These are phyloP conservation scores for Graphilbum sp. DNA, from an alignment of 2,329 filamentous ascomycete species.

Conservation along the genomic window DNA sequence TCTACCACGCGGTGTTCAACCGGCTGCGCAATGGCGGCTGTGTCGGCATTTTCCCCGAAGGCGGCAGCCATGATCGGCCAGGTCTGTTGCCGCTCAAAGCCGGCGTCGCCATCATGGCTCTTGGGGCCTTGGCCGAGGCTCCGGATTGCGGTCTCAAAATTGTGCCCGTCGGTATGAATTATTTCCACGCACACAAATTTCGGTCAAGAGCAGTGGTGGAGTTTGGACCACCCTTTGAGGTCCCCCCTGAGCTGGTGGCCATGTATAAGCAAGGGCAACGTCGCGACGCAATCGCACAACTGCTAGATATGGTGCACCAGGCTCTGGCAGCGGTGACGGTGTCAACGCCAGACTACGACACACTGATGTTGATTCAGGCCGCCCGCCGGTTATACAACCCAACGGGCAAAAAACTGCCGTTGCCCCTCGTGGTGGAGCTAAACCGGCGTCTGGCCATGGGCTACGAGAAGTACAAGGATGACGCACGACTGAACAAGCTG, in stretches of 20 bases:
- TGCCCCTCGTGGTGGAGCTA: slow-evolving; percentile 85
- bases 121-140: slow-evolving; percentile 72
- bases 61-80: slow-evolving; percentile 86
- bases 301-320: slow-evolving; percentile 77
- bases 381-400: slow-evolving; percentile 87
- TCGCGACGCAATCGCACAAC: slow-evolving; percentile 69
- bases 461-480: slow-evolving; percentile 84
- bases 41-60: slow-evolving; percentile 93
- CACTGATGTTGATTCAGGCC: slow-evolving; percentile 90
- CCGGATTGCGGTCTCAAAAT: slow-evolving; percentile 85
- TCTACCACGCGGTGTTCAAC: slow-evolving; percentile 86
- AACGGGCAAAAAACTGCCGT: slow-evolving; percentile 79
- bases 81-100: slow-evolving; percentile 87
- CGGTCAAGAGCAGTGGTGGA: slow-evolving; percentile 89
- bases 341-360: slow-evolving; percentile 86
- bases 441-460: slow-evolving; percentile 83
- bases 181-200: slow-evolving; percentile 98
- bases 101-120: slow-evolving; percentile 93
- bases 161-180: slow-evolving; percentile 96
- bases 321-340: slow-evolving; percentile 78
- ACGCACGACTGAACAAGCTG: slow-evolving; percentile 63
- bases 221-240: slow-evolving; percentile 78
- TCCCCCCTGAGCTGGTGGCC: slow-evolving; percentile 66
- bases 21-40: slow-evolving; percentile 70
- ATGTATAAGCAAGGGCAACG: slow-evolving; percentile 72